Evolutionary conservation across 2,329 filamentous ascomycete genomes (phyloP).

Genomic region (Claviceps sp.): DNA sequence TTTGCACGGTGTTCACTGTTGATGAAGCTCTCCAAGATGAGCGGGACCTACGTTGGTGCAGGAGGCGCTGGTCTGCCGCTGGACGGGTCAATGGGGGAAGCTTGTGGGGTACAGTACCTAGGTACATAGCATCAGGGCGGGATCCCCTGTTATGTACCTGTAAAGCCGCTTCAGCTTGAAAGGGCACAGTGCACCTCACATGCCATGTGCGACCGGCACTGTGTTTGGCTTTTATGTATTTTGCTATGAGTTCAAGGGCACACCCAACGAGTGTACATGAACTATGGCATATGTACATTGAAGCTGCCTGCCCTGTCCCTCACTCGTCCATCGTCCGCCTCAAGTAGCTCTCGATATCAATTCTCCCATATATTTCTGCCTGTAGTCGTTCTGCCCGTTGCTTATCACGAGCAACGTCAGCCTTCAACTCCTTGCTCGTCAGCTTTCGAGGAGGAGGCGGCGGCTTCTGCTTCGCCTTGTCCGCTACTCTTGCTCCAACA

Average conservation of each 20-base stretch:
- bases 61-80: too few species aligned
- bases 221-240: too few species aligned
- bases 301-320: too few species aligned
- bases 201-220: too few species aligned
- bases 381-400: conserved; percentile 50
- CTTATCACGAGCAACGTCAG: conserved; percentile 32
- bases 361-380: conserved; percentile 58
- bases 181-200: not conserved
- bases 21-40: not conserved
- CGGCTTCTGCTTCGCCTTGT: conserved; percentile 27
- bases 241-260: too few species aligned
- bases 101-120: too few species aligned
- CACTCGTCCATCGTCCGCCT: conserved; percentile 24
- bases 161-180: not conserved
- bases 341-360: conserved; percentile 66
- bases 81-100: not conserved
- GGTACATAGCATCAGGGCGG: not conserved
- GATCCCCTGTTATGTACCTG: too few species aligned
- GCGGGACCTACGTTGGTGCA: not conserved
- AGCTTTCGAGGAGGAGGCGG: conserved; percentile 30
- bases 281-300: too few species aligned
- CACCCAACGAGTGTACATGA: too few species aligned
- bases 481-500: conserved; percentile 40
- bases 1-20: not conserved
- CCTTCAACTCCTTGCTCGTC: conserved; percentile 39